These are phyloP conservation scores for Eragrostis nindensis DNA, from an alignment of 176 grass and related monocot genomes.

Conservation along the genomic window DNA sequence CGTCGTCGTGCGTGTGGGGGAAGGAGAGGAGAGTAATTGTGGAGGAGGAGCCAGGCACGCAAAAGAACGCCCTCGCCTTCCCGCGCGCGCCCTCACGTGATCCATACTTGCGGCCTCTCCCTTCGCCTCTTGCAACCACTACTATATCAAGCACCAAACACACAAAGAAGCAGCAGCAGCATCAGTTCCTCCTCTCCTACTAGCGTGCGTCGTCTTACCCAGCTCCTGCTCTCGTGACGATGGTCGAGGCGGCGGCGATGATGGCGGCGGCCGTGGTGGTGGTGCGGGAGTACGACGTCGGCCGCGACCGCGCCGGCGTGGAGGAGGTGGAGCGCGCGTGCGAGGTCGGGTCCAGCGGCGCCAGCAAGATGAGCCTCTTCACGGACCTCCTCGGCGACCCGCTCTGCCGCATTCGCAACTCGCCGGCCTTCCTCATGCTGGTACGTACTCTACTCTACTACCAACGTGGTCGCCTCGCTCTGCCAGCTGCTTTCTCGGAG, in stretches of 20 bases:
- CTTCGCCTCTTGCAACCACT: background rate
- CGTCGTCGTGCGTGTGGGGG: background rate
- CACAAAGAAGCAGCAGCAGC: background rate
- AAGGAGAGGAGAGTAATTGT: conserved; percentile 40
- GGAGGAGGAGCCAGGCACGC: conserved; percentile 37
- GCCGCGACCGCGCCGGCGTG: conserved; percentile 51
- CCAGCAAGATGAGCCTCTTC: conserved; percentile 75
- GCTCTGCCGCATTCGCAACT: conserved; percentile 90
- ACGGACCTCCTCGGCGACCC: conserved; percentile 95
- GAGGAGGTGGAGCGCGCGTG: conserved; percentile 79
- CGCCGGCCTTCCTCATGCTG: conserved; percentile 87
- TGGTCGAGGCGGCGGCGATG: background rate
- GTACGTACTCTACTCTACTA: conserved; percentile 50
- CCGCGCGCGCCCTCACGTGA: conserved; percentile 33
- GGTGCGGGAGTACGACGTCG: conserved; percentile 63
- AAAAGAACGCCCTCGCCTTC: conserved; percentile 35
- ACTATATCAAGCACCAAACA: conserved; percentile 23
- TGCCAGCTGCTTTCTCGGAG: background rate
- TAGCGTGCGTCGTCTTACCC: background rate
- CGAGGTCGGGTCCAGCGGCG: conserved; percentile 71
- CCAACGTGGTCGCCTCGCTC: background rate
- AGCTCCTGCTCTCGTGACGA: background rate
- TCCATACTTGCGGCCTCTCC: conserved; percentile 31
- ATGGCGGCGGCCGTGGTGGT: background rate
- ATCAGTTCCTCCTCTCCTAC: background rate